Percentiles rank a stretch among this genome's conserved stretches.
Conservation (phyloP, 129 eudicot genomes). For the Dittrichia graveolens region DNA sequence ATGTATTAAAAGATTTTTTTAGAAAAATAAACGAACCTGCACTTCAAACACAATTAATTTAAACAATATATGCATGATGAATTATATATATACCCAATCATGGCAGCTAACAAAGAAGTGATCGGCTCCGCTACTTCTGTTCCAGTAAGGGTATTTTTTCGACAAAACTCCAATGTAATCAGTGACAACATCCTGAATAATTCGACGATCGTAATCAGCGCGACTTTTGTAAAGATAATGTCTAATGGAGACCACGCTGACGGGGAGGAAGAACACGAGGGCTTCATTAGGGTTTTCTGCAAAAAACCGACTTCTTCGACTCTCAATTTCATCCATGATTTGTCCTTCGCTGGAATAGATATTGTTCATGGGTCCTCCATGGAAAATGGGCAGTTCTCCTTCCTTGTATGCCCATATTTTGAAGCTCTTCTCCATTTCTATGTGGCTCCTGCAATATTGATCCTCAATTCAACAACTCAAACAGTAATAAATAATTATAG, state of each 20-base stretch:
- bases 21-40: too few species aligned
- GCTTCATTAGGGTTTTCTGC: slow-evolving; percentile 51
- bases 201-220: slow-evolving; percentile 39
- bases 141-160: slow-evolving; percentile 56
- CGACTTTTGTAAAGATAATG: slow-evolving; percentile 47
- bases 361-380: slow-evolving; percentile 61
- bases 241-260: slow-evolving; percentile 49
- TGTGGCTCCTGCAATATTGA: slow-evolving; percentile 48
- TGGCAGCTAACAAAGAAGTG: slow-evolving; percentile 71
- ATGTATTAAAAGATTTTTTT: too few species aligned
- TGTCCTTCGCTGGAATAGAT: slow-evolving; percentile 68
- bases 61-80: background rate
- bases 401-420: slow-evolving; percentile 68
- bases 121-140: slow-evolving; percentile 62
- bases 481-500: too few species aligned
- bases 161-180: slow-evolving; percentile 57
- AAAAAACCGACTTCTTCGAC: slow-evolving; percentile 31
- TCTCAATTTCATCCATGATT: slow-evolving; percentile 55
- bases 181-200: slow-evolving; percentile 46
- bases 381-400: slow-evolving; percentile 63
- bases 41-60: background rate
- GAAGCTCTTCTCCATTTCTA: slow-evolving; percentile 61
- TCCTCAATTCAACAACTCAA: background rate
- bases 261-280: slow-evolving; percentile 53
- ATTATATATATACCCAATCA: slow-evolving; percentile 62